Conservation (phyloP, 345 rosid species). For the Sonneratia caseolaris region DNA sequence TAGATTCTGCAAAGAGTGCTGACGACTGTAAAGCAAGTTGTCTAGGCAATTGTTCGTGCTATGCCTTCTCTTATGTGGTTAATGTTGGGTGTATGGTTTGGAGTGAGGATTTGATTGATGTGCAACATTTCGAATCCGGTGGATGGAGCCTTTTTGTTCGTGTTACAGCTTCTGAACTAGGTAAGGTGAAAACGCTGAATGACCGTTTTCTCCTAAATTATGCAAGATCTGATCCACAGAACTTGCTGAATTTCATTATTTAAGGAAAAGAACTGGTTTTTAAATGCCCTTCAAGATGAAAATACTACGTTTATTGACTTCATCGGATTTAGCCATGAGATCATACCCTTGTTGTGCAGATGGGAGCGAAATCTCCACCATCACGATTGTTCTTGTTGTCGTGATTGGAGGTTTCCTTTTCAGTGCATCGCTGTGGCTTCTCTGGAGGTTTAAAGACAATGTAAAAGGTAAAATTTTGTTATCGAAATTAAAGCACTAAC, state of each 20-base stretch:
- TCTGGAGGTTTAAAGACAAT: constrained; percentile 34
- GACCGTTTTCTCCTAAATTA: too few species aligned
- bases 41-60: constrained; percentile 51
- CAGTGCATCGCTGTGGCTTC: constrained; percentile 21
- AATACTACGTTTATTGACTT: not conserved
- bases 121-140: constrained; percentile 23
- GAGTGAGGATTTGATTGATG: constrained; percentile 42
- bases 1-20: not conserved
- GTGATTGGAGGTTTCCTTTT: constrained; percentile 30
- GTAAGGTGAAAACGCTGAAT: constrained; percentile 14
- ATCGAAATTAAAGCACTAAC: not conserved
- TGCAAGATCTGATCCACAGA: too few species aligned
- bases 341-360: constrained; percentile 11
- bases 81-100: constrained; percentile 60
- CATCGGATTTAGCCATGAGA: constrained; percentile 11
- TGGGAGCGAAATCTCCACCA: constrained; percentile 20
- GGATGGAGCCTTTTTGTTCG: constrained; percentile 36
- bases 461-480: constrained; percentile 29
- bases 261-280: too few species aligned
- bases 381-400: constrained; percentile 26
- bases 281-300: not conserved
- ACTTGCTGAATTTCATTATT: too few species aligned
- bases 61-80: constrained; percentile 31
- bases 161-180: constrained; percentile 50
- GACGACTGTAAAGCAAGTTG: constrained; percentile 18